These are phyloP conservation scores for Trametes maxima DNA, from an alignment of 768 basidiomycete genomes.

Conservation along the genomic window DNA sequence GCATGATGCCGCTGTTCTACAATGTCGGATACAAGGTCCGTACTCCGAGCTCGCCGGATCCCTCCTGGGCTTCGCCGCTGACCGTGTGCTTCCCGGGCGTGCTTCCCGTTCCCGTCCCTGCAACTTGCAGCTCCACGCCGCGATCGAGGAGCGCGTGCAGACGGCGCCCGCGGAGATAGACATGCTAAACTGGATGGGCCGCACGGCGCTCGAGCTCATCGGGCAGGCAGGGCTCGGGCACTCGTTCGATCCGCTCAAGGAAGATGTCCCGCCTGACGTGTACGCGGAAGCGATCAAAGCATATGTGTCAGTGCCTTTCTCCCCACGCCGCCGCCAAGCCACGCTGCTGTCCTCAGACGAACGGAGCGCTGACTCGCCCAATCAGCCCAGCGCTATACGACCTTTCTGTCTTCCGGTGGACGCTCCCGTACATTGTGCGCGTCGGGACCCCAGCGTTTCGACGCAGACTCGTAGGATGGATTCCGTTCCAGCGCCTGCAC, in stretches of 20 bases:
- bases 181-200: conserved; percentile 31
- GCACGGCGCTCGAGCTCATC: conserved; percentile 32
- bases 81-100: not conserved
- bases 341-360: not conserved
- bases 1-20: conserved; percentile 31
- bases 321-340: not conserved
- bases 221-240: conserved; percentile 31
- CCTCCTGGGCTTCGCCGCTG: conserved; percentile 7
- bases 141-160: conserved; percentile 19
- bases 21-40: conserved; percentile 27
- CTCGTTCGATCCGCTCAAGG: conserved; percentile 29
- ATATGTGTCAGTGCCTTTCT: conserved; percentile 24
- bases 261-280: conserved; percentile 21
- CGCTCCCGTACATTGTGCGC: conserved; percentile 47
- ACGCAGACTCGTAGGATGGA: conserved; percentile 44
- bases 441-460: conserved; percentile 47
- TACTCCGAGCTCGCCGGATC: conserved; percentile 7
- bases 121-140: conserved; percentile 20
- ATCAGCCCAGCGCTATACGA: conserved; percentile 49
- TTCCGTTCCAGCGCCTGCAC: conserved; percentile 43
- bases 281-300: conserved; percentile 33
- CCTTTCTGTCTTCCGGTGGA: conserved; percentile 48
- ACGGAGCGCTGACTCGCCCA: conserved; percentile 19
- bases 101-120: not conserved
- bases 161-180: conserved; percentile 25